These are phyloP conservation scores for Coemansia sp. DNA, from an alignment of 192 early-diverging fungal genomes.

Conservation along the genomic window DNA sequence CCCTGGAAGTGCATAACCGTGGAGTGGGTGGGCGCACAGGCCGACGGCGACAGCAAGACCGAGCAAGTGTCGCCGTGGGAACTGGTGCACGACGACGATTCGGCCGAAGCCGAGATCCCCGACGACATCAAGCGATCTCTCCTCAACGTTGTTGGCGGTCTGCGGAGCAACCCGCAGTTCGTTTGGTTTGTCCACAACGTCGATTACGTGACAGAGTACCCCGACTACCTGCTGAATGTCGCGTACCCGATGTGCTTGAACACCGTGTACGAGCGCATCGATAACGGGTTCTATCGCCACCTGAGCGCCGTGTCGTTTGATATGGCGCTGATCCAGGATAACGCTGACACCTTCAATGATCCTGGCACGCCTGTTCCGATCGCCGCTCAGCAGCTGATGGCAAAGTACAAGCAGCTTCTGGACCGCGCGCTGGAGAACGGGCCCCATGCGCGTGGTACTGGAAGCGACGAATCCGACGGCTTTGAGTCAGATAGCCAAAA, in stretches of 20 bases:
- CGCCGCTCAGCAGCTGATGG: slow-evolving; percentile 34
- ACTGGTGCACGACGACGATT: slow-evolving; percentile 26
- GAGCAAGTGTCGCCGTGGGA: slow-evolving; percentile 46
- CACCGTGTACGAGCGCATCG: slow-evolving; percentile 59
- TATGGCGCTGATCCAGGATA: slow-evolving; percentile 62
- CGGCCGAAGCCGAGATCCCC: slow-evolving; percentile 19
- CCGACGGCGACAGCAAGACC: slow-evolving; percentile 11
- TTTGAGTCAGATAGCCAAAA: not conserved
- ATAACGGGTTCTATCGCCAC: slow-evolving; percentile 63
- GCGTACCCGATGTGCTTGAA: slow-evolving; percentile 75
- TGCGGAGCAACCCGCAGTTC: slow-evolving; percentile 50
- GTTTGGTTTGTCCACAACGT: slow-evolving; percentile 65
- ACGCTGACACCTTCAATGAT: slow-evolving; percentile 70
- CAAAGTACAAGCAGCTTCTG: slow-evolving; percentile 17
- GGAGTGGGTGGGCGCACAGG: slow-evolving; percentile 32
- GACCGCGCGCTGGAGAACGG: not conserved
- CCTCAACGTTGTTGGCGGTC: slow-evolving; percentile 44
- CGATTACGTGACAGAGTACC: slow-evolving; percentile 59
- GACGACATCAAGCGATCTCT: slow-evolving; percentile 34
- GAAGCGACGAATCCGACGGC: not conserved
- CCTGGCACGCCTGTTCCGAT: slow-evolving; percentile 45
- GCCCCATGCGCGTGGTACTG: not conserved
- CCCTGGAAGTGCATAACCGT: slow-evolving; percentile 51
- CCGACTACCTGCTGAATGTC: slow-evolving; percentile 62
- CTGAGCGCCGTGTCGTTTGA: slow-evolving; percentile 67